Base-by-base conservation (phyloP, 2,329 filamentous ascomycete species). In the Apiospora phragmitis region DNA sequence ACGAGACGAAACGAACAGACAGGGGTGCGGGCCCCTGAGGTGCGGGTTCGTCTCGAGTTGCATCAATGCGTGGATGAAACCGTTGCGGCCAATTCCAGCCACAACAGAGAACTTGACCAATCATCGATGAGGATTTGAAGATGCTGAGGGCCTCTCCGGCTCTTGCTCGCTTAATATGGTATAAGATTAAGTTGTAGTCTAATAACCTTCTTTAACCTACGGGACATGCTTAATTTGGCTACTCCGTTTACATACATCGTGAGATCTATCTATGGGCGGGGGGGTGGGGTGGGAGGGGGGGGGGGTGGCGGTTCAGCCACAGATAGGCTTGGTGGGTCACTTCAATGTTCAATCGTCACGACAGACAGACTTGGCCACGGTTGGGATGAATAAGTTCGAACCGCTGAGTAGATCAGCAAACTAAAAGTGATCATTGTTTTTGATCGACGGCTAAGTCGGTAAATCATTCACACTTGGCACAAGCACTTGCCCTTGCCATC, bases 181-280 rank as follows among this genome's bases (percentile, higher is more conserved):
- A 62, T 24, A 62, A 62, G 55, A 32, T 62, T 62, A 62, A 62
- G 3, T 62, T 38, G 55, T n/a, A 62, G 55, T n/a, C 32, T 62
- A 62, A 38, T n/a, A 38, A 55, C 49, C 29, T 32, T 32, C 14
- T 55, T 55, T 55, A 55, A 55, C 26, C 49, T 55, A 32, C 49
- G 21, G 26, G 49, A 55, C 49, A 55, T 55, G 49, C 49, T 32
- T 55, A 55, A 32, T 35, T 16, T 21, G 8, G 16, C 29, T n/a
- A 12, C 32, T 62, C 55, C 32, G 21, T 32, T 62, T 62, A 12
- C 29, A 62, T 62, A 12, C 29, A 62, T 62, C 55, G 55, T 38
- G 55, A 62, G 55, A 62, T 62, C 51, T 35, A 12, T 35, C 11
- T 12, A 21, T 8, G 2, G 29, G n/a, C n/a, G n/a, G n/a, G n/a